phyloP scores from a whole-genome alignment of 2,329 filamentous ascomycete species.

The Akanthomyces lecanii region DNA sequence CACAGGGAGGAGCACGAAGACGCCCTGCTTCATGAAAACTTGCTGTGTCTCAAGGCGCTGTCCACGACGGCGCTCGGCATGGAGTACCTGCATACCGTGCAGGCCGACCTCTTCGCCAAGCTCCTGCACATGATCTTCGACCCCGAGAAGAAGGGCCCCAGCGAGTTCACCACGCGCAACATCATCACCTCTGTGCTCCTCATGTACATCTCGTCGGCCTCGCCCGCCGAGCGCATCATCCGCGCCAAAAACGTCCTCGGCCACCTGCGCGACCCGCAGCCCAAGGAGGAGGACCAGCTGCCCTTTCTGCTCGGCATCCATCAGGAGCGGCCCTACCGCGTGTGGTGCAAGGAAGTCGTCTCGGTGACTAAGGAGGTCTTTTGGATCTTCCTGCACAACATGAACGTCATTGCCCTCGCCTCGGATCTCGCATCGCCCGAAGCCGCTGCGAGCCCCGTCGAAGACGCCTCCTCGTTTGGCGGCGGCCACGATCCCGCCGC shows the following conservation, averaged over 20 bases:
- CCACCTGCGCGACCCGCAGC: slow-evolving; percentile 76
- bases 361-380: slow-evolving; percentile 98
- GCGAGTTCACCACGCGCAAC: slow-evolving; percentile 89
- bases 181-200: slow-evolving; percentile 88
- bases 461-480: slow-evolving; percentile 28
- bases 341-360: slow-evolving; percentile 90
- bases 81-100: slow-evolving; percentile 74
- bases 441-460: neutral
- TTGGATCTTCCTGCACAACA: slow-evolving; percentile 95
- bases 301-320: slow-evolving; percentile 89
- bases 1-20: slow-evolving; percentile 91
- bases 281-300: slow-evolving; percentile 71
- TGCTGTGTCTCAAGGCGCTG: slow-evolving; percentile 89
- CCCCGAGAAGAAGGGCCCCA: slow-evolving; percentile 95
- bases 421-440: slow-evolving; percentile 21
- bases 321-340: slow-evolving; percentile 78
- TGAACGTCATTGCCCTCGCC: slow-evolving; percentile 76
- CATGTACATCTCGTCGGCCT: slow-evolving; percentile 72
- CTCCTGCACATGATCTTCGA: slow-evolving; percentile 88
- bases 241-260: slow-evolving; percentile 70
- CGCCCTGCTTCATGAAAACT: slow-evolving; percentile 81
- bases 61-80: slow-evolving; percentile 87
- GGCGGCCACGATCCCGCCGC: slow-evolving; percentile 29
- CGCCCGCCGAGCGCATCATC: slow-evolving; percentile 56
- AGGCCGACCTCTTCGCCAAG: slow-evolving; percentile 77